phyloP scores from a whole-genome alignment of 106 monocot genomes.

The Allium cepa region DNA sequence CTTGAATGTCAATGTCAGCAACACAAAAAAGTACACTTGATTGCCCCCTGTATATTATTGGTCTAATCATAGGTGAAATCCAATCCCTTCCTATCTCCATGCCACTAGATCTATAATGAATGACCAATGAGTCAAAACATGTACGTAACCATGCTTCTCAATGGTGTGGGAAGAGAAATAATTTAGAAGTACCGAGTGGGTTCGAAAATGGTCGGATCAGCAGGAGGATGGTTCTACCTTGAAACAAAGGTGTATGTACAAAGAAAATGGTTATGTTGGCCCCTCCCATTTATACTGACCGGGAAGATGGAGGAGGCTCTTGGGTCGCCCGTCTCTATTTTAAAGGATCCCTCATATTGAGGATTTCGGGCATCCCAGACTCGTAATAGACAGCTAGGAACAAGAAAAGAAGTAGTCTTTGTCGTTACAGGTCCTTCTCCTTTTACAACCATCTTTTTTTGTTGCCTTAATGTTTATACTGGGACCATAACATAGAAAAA shows the following conservation, averaged over 20 bases:
- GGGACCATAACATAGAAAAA: too few relatives aligned
- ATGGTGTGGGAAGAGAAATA: neutral
- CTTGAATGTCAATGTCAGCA: neutral
- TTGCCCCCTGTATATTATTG: neutral
- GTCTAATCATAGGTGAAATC: neutral
- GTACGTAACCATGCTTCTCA: neutral
- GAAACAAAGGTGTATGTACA: neutral
- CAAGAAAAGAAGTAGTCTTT: neutral
- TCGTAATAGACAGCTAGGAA: neutral
- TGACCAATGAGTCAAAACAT: neutral
- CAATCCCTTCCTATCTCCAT: neutral
- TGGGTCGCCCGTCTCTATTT: neutral
- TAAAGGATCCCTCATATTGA: neutral
- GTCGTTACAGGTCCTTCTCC: neutral
- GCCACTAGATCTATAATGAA: neutral
- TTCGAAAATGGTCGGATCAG: neutral
- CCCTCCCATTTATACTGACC: neutral
- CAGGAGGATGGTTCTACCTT: neutral
- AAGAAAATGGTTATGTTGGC: neutral
- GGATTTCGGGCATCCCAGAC: neutral
- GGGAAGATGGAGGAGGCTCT: neutral
- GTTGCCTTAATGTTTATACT: neutral
- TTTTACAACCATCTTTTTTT: neutral
- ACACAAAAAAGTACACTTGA: neutral
- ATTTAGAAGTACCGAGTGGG: neutral